Base-by-base conservation (phyloP, 1,284 basidiomycete genomes). In the Malassezia equina region DNA sequence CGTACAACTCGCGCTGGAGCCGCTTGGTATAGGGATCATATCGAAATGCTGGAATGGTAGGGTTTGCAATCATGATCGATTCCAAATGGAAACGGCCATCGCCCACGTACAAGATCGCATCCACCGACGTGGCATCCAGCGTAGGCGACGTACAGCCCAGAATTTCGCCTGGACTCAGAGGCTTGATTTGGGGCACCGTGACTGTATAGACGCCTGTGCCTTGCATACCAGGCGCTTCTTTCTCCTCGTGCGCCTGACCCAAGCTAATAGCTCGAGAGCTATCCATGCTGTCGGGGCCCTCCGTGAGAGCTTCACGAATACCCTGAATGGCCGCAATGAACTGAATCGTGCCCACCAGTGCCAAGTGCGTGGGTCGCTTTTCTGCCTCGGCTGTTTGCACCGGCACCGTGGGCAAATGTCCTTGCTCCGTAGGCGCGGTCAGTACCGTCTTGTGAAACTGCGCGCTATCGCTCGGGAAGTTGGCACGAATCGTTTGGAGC, bases 1-100 rank as follows among this genome's bases (percentile, higher is more conserved):
- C 82, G 69, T 98, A 99, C 5, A 83, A 80, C 73, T 99, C 94
- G 60, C 89, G 78, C 4, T 93, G 96, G 54, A 99, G 81, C 69
- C 91, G 91, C 76, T 98, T 98, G 28, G 89, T 90, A 76, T 98
- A 99, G 4, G 94, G 94, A 70, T 98, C 94, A 76, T 96, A 99
- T 27, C 94, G 83, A 79, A 95, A 98, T 0, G 94, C 91, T 11
- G 93, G 90, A 21, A 96, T 82, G n/a, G 81, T 77, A 0, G 94
- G 94, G 75, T 99, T 99, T 27, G 90, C 90, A 58, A 99, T 96
- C 94, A 98, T 99, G 74, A 96, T 91, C 12, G 88, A 87, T 76
- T 99, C 94, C 15, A 98, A 81, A 73, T 98, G 94, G 78, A 99
- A 99, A 12, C 94, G 84, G 17, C 94, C 94, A 70, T 99, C 94